Conservation (phyloP, 805 yeast genomes). For the Wickerhamiella domercqiae region DNA sequence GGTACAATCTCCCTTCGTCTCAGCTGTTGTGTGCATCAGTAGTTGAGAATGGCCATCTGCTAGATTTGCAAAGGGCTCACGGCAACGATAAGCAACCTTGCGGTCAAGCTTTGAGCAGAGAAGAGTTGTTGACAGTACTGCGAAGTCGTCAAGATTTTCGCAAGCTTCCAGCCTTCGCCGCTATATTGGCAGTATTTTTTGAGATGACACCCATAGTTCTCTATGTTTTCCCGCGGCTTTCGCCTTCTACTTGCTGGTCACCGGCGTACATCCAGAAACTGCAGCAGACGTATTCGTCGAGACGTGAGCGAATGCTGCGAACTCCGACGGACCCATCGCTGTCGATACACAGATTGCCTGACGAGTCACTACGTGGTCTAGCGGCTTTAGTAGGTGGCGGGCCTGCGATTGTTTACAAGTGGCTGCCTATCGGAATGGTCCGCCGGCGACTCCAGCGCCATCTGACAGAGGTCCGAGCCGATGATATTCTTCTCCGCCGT, state of each 20-base stretch:
- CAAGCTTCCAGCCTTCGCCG: conserved; percentile 45
- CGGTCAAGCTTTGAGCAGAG: conserved; percentile 22
- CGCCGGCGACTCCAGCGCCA: conserved; percentile 10
- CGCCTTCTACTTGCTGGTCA: conserved; percentile 43
- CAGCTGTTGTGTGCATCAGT: conserved; percentile 13
- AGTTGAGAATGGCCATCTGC: conserved; percentile 12
- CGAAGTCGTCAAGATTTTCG: conserved; percentile 36
- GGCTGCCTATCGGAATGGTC: conserved; percentile 7
- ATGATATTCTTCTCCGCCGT: conserved; percentile 11
- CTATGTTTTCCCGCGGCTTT: conserved; percentile 36
- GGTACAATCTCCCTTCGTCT: conserved; percentile 12
- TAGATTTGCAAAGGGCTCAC: conserved; percentile 4
- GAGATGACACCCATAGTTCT: conserved; percentile 43
- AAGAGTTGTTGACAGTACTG: conserved; percentile 35
- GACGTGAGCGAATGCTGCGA: conserved; percentile 1
- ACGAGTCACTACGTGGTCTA: conserved; percentile 6
- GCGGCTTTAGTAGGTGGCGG: conserved; percentile 9
- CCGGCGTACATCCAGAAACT: conserved; percentile 5
- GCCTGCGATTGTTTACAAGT: conserved; percentile 4
- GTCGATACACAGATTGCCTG: conserved; percentile 9
- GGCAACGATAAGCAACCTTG: not conserved
- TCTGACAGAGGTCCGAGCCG: conserved; percentile 13
- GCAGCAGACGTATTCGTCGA: conserved; percentile 1
- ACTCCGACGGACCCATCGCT: conserved; percentile 5
- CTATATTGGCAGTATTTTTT: conserved; percentile 37